phyloP scores from a whole-genome alignment of 495 filamentous ascomycete species.

The Talaromyces stipitatus region DNA sequence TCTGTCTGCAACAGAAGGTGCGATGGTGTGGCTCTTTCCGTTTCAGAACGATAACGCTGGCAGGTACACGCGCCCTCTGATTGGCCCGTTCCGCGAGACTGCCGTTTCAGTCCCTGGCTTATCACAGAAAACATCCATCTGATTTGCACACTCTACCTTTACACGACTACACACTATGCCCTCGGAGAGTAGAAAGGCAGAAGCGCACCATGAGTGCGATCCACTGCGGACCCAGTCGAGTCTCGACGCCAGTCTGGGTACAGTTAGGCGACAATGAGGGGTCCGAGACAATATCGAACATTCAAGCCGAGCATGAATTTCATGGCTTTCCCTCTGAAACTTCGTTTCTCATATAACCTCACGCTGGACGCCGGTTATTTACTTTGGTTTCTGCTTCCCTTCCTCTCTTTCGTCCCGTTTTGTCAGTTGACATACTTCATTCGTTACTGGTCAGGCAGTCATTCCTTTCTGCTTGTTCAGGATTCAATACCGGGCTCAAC shows the following conservation, averaged over 20 bases:
- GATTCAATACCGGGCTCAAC: slow-evolving; percentile 13
- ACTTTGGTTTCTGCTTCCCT: not conserved
- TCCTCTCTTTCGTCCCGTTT: not conserved
- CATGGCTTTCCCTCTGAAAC: not conserved
- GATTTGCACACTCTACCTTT: not conserved
- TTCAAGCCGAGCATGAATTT: not conserved
- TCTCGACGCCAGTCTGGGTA: slow-evolving; percentile 44
- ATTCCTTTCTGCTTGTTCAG: slow-evolving; percentile 20
- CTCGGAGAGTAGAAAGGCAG: not conserved
- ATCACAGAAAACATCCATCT: not conserved
- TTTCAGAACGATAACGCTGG: not conserved
- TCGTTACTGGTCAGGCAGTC: slow-evolving; percentile 14
- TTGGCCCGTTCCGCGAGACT: slow-evolving; percentile 55
- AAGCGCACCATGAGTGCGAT: not conserved
- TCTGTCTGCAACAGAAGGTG: not conserved
- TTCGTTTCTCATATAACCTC: not conserved
- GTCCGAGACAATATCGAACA: not conserved
- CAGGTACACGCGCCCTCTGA: slow-evolving; percentile 38
- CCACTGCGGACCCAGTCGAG: not conserved
- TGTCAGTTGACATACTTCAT: not conserved
- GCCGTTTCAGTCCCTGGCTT: not conserved
- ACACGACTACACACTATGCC: no score
- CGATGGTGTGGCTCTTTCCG: not conserved
- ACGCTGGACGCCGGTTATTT: not conserved
- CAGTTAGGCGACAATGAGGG: not conserved